phyloP scores from a whole-genome alignment of 306 rosid genomes.

The Pachyrhizus erosus region DNA sequence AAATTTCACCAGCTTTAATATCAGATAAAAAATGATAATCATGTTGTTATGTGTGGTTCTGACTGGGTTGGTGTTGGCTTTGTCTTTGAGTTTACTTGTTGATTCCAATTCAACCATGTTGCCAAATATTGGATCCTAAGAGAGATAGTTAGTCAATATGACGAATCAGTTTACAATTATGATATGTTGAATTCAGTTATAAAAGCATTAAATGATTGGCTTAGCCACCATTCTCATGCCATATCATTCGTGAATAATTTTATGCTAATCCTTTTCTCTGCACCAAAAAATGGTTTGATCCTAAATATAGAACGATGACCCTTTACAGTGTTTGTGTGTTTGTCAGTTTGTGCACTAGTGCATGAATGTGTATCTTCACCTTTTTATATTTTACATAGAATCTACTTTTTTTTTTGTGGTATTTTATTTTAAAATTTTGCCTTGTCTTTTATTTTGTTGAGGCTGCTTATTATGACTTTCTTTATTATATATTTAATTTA shows the following conservation, averaged over 20 bases:
- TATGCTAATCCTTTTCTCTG: constrained; percentile 1
- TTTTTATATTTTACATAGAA: constrained; percentile 4
- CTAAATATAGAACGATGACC: background rate
- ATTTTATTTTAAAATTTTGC: background rate
- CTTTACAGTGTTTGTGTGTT: background rate
- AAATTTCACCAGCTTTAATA: background rate
- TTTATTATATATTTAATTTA: constrained; percentile 14
- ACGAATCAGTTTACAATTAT: background rate
- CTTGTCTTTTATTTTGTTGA: background rate
- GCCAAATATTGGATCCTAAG: background rate
- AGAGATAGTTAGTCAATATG: background rate
- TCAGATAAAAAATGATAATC: background rate
- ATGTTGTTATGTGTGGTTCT: background rate
- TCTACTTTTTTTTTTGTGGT: background rate
- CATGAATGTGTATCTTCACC: background rate
- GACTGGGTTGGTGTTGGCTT: background rate
- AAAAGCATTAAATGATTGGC: background rate
- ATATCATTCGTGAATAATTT: background rate
- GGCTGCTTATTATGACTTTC: constrained; percentile 12
- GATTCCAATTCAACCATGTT: constrained; percentile 10
- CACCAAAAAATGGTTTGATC: constrained; percentile 6
- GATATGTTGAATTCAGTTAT: background rate
- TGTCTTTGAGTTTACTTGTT: constrained; percentile 4
- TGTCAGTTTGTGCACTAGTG: background rate
- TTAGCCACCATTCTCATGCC: background rate